phyloP scores from a whole-genome alignment of 495 filamentous ascomycete genomes.

The Tuber melanosporum region DNA sequence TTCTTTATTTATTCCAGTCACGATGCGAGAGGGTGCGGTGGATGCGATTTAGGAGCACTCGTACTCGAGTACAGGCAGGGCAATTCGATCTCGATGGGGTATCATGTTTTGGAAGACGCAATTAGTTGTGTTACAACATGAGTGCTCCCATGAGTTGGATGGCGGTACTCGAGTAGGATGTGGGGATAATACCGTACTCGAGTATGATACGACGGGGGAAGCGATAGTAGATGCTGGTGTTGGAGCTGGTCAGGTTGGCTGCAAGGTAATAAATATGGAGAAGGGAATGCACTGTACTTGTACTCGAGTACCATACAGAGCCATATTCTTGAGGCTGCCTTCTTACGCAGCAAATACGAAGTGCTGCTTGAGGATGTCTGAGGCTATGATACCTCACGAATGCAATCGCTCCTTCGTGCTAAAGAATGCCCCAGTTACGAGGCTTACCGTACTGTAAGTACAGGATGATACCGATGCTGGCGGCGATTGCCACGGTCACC shows the following conservation, averaged over 20 bases:
- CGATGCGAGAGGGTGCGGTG: background rate
- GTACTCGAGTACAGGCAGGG: background rate
- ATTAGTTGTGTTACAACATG: background rate
- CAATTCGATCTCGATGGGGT: slow-evolving; percentile 1
- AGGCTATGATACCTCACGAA: background rate
- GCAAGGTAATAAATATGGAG: background rate
- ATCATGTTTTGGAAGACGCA: background rate
- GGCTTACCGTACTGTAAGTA: background rate
- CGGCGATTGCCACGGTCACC: background rate
- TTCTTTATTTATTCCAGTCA: background rate
- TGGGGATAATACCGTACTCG: background rate
- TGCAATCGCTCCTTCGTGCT: no score
- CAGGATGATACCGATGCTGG: background rate
- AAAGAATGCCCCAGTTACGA: background rate
- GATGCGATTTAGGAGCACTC: background rate
- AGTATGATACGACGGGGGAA: background rate
- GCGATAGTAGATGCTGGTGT: background rate
- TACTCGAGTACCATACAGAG: no score
- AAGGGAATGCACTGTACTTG: background rate
- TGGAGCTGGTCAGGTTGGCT: background rate
- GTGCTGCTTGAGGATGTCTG: background rate
- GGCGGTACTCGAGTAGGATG: background rate
- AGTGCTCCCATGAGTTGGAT: no score
- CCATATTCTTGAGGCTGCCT: background rate
- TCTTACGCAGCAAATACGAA: background rate